A percentile compares a stretch with the other conserved stretches of the same genome.
These are phyloP conservation scores for Scutellaria barbata DNA, from an alignment of 257 asterid species.

Conservation along the genomic window DNA sequence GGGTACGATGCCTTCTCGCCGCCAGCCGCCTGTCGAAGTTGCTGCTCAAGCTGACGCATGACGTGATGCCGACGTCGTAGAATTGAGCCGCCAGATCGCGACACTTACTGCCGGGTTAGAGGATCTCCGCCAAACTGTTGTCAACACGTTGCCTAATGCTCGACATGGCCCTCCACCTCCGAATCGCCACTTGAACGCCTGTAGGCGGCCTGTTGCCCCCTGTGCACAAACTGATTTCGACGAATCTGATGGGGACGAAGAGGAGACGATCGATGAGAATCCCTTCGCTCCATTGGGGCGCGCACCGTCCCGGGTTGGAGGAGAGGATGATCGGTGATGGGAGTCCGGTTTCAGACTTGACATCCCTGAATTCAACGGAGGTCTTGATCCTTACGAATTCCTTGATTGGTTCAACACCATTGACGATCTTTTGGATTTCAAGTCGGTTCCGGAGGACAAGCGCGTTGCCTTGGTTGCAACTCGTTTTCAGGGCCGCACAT, in stretches of 20 bases:
- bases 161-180: not conserved
- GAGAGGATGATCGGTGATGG: not conserved
- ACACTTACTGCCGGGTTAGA: not conserved
- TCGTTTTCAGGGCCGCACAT: not conserved
- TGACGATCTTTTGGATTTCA: constrained; percentile 2
- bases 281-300: too few relatives aligned
- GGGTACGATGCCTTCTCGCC: constrained; percentile 16
- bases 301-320: too few relatives aligned
- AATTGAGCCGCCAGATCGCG: not conserved
- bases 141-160: not conserved
- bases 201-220: too few relatives aligned
- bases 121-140: not conserved
- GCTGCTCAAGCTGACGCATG: not conserved
- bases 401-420: not conserved
- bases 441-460: not conserved
- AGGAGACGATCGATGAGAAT: too few relatives aligned
- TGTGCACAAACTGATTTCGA: too few relatives aligned
- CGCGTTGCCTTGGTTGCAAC: not conserved
- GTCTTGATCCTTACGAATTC: constrained; percentile 12
- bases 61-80: not conserved
- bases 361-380: not conserved
- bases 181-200: not conserved
- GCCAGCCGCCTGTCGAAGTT: not conserved
- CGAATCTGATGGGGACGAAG: too few relatives aligned
- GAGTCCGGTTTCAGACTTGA: not conserved